phyloP scores from a whole-genome alignment of 2,329 filamentous ascomycete genomes.

The Neopestalotiopsis rosae region DNA sequence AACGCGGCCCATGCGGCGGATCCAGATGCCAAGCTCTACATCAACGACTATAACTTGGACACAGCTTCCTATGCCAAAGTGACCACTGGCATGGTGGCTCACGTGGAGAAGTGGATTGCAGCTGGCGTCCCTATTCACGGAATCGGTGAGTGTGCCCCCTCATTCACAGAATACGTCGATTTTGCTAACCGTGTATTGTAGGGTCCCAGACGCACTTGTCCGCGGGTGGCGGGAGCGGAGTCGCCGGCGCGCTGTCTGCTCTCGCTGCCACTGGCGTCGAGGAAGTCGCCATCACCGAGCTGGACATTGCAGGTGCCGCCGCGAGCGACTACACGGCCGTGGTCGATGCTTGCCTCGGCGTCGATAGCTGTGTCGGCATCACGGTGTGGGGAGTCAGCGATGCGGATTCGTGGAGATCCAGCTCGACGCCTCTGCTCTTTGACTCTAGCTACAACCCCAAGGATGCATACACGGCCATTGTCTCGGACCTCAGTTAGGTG shows the following conservation, averaged over 20 bases:
- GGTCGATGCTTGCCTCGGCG: constrained; percentile 61
- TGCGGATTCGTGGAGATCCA: constrained; percentile 56
- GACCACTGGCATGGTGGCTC: constrained; percentile 51
- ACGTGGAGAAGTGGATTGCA: constrained; percentile 68
- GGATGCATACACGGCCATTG: constrained; percentile 54
- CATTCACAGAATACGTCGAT: no score
- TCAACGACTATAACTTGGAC: constrained; percentile 78
- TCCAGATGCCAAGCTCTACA: constrained; percentile 72
- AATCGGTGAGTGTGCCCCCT: constrained; percentile 41
- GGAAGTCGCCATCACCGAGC: constrained; percentile 64
- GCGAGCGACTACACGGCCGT: constrained; percentile 62
- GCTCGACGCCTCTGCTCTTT: constrained; percentile 57
- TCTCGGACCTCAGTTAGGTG: constrained; percentile 39
- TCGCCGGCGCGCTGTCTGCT: constrained; percentile 48
- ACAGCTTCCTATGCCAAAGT: constrained; percentile 62
- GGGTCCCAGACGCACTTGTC: constrained; percentile 55
- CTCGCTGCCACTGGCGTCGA: constrained; percentile 50
- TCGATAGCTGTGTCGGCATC: constrained; percentile 67
- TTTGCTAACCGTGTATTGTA: neutral
- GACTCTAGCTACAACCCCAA: constrained; percentile 58
- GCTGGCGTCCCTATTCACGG: constrained; percentile 67
- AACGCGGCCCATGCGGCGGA: constrained; percentile 70
- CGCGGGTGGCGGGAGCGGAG: constrained; percentile 44
- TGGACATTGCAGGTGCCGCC: constrained; percentile 66
- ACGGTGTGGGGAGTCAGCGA: constrained; percentile 67